These are phyloP conservation scores for Luffa acutangula DNA, from an alignment of 306 rosid species.

Conservation along the genomic window DNA sequence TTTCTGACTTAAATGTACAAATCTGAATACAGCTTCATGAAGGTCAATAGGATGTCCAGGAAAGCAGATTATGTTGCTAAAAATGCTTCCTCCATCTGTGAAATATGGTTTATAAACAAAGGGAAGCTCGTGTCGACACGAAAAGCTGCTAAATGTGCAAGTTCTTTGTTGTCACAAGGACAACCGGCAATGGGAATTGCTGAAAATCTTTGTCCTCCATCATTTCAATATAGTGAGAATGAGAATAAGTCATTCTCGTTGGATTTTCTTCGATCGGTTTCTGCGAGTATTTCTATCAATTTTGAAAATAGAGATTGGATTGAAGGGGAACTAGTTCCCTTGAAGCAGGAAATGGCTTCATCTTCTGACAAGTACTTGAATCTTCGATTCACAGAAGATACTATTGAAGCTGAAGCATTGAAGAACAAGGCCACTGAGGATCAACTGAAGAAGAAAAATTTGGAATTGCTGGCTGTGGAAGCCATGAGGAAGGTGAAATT, in stretches of 20 bases:
- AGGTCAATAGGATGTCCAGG: constrained; percentile 51
- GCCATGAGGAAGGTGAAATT: constrained; percentile 43
- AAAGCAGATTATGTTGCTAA: constrained; percentile 61
- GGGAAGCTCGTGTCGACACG: constrained; percentile 69
- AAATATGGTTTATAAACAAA: constrained; percentile 68
- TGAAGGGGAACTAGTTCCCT: background rate
- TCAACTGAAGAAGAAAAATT: constrained; percentile 26
- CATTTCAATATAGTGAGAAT: constrained; percentile 27
- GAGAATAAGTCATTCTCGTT: background rate
- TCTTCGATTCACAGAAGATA: constrained; percentile 31
- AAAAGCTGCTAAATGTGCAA: constrained; percentile 45
- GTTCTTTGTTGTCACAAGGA: constrained; percentile 24
- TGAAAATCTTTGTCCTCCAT: constrained; percentile 23
- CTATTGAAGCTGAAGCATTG: constrained; percentile 33
- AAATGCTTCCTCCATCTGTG: constrained; percentile 56
- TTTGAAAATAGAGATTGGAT: background rate
- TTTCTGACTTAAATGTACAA: background rate
- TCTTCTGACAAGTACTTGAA: constrained; percentile 17
- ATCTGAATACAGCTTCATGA: constrained; percentile 42
- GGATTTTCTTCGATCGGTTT: background rate
- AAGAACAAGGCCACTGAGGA: constrained; percentile 26
- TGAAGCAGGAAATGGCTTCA: background rate
- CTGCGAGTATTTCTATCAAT: background rate
- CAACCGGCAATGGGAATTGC: constrained; percentile 26
- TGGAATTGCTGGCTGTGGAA: constrained; percentile 48